Evolutionary conservation across 371 early-diverging fungal genomes (phyloP), one percentile per base, ranked within the genome.

Genomic region (Mucor irregularis): DNA sequence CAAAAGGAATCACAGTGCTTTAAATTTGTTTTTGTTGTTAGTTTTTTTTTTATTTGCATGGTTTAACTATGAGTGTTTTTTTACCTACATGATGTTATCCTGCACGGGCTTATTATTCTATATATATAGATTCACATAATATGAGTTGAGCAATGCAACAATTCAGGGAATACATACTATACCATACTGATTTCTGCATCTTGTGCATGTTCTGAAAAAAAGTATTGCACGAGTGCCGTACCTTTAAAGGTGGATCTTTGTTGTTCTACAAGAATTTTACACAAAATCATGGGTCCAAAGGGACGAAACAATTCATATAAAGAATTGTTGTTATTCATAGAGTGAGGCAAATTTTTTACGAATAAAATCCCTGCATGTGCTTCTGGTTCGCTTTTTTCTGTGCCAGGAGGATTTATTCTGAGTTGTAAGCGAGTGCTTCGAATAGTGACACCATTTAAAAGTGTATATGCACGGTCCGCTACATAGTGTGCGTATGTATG

Each of bases 191-290:
- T 9, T 8, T 63, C 46, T 48, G 81, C 81, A n/a, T 46, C 35
- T 1, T 71, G 64, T 17, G 73, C 76, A 50, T 75, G 55, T 4
- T 63, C 55, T 30, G 62, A 35, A 21, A 53, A 45, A 59, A 77
- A 80, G 45, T 68, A 80, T 40, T 75, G 78, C n/a, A 80, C 57
- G n/a, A 77, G 50, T 19, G 76, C 81, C 13, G 58, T 61, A 19
- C 77, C 75, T 53, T 64, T 66, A 57, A 71, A 71, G 10, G 47
- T 48, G 17, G 53, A 45, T 13, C 59, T 66, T 49, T 72, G 64
- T n/a, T n/a, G 42, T 51, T 75, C 74, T 28, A 69, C 45, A 30
- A 71, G 56, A 17, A 67, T 58, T 40, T 73, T 77, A 49, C 71
- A 70, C 19, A 67, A 62, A 40, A 56, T 68, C 65, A 80, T 71